Base-by-base conservation (phyloP, 2,329 filamentous ascomycete species). In the Phyllosticta capitalensis region DNA sequence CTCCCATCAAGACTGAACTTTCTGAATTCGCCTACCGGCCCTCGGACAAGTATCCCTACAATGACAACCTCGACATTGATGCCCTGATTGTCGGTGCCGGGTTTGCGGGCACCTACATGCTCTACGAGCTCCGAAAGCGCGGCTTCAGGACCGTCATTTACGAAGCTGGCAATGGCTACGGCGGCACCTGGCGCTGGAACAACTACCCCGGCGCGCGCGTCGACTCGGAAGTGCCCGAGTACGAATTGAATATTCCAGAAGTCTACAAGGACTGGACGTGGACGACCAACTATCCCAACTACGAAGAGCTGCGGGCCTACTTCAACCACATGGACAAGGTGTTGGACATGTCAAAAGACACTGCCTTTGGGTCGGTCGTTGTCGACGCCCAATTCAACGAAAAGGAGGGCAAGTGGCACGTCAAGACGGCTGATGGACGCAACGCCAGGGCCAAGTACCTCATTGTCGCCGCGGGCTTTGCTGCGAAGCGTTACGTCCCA, bases 241-340 rank as follows among this genome's bases (percentile, higher is more conserved):
- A 80, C 62, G 74, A 78, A 59, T 74, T 78, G 58, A 76, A 74
- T n/a, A 71, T 79, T 48, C 72, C 74, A 5, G 75, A 79, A 61
- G 70, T 79, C 14, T 79, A 73, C 68, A 74, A 52, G 19, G 52
- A 49, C 4, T 86, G 82, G 82, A 82, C 74, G 38, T 87, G 82
- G 79, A 71, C 73, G 0, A 76, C 68, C 61, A 77, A 78, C 60
- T 84, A 81, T 55, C 81, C 82, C 0, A 75, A 69, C 10, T 79
- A 76, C 21, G 62, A 74, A 20, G 79, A 86, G 53, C 72, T 86
- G 1, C 75, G 79, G 7, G 67, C 67, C 2, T 86, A 86, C 67
- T 86, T 86, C 64, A 77, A 83, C 17, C 79, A 84, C 55, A 77
- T 83, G 20, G 83, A 84, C 59, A 80, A 79, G 60, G 75, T 79